Evolutionary conservation across 164 flowering plant species (phyloP), one percentile per base, ranked within the genome.

Genomic region (Aristolochia fimbriata): DNA sequence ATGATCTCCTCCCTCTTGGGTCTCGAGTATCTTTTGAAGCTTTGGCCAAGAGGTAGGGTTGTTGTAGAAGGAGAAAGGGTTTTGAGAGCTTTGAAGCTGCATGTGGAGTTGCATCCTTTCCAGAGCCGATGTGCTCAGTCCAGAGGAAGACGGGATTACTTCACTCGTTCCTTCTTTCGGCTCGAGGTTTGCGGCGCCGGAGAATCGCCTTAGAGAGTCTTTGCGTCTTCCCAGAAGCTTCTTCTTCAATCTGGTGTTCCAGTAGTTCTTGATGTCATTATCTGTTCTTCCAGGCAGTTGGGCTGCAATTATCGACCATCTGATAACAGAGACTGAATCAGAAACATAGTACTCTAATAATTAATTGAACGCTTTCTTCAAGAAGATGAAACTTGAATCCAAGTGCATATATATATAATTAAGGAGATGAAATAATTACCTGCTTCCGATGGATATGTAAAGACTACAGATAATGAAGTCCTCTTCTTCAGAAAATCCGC

Each of bases 221-320:
- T 84, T 87, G 20, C 86, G 77, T 71, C 77, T 75, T 55, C 97
- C 97, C 0, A 91, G 82, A 23, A 92, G 56, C 61, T 87, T 88
- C 73, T 85, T 92, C 87, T 92, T 92, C 76, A 92, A 58, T 63
- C 81, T 85, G 4, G 98, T 92, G 77, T 92, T 92, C 98, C 98
- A 92, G 68, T 92, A 89, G 78, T 92, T 92, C 74, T 92, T 92
- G 47, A 92, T 83, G 62, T 92, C 98, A 64, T 92, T 92, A 55
- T 92, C 98, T 20, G 98, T 92, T 66, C 98, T 84, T 69, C 98
- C 98, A 4, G 98, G 98, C 65, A 92, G 67, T 49, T 88, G 96
- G 1, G 98, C 96, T 6, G 98, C 98, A 74, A 92, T 92, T 65
- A 92, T 81, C 0, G 98, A 92, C 98, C 98, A 92, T 86, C 98